Evolutionary conservation across 306 rosid genomes (phyloP).

Genomic region (Bauhinia variegata): DNA sequence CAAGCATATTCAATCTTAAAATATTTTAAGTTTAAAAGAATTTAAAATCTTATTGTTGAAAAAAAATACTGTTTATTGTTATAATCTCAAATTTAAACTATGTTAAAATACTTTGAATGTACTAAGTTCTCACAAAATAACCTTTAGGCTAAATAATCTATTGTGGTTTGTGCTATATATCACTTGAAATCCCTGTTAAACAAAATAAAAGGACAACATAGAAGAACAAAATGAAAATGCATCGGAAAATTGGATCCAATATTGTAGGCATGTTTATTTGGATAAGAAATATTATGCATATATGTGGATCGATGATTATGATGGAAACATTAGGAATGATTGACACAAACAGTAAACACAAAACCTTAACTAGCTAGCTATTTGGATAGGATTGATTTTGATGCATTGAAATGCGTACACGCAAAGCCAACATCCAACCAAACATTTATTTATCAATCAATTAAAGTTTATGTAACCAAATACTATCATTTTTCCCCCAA

Average conservation of each 20-base stretch:
- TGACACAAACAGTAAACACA: conserved; percentile 23
- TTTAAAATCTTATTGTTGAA: no score
- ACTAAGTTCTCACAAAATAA: no score
- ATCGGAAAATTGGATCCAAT: no score
- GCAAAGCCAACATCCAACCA: conserved; percentile 35
- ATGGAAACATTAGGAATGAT: conserved; percentile 36
- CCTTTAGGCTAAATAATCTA: no score
- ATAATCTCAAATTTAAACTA: no score
- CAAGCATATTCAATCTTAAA: no score
- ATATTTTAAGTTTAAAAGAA: no score
- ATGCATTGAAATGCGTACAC: conserved; percentile 55
- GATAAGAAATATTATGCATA: neutral
- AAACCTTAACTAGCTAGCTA: no score
- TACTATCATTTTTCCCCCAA: neutral
- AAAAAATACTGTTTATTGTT: no score
- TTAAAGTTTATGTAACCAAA: neutral
- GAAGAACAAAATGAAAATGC: neutral
- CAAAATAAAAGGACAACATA: neutral
- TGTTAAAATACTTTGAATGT: no score
- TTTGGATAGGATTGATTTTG: conserved; percentile 41
- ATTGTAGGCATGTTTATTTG: no score
- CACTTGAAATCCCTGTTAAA: neutral
- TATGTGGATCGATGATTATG: no score
- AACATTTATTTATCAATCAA: conserved; percentile 13
- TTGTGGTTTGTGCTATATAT: neutral